Base-by-base conservation (phyloP, 352 stramenopile species). In the Globisporangium lucens region DNA sequence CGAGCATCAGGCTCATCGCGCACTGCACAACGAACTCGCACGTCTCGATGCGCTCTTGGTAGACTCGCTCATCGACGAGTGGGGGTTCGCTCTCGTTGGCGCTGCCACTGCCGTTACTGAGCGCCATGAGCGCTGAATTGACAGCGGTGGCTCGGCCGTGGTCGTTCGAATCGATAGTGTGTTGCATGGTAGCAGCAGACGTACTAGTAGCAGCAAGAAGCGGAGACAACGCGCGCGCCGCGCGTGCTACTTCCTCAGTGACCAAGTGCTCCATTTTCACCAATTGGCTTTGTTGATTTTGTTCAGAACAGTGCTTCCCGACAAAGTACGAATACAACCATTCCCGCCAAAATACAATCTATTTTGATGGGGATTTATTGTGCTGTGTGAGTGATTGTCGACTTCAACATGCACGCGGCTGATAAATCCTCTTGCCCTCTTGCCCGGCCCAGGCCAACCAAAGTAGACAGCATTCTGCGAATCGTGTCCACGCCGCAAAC, bases 1-100 rank as follows among this genome's bases (percentile, higher is more conserved):
- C 61, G 41, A 71, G 61, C 22, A 71, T 30, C 60, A 71, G 33
- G 33, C 52, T 67, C 38, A 55, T 46, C 8, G 66, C 60, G 27
- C 60, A 53, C 43, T 67, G 59, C 29, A 57, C 61, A 5, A 57
- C 41, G 33, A 71, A 71, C 33, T 27, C 47, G 52, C 60, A 67
- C 35, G 38, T 56, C 7, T 67, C 53, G 41, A 67, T 38, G 46
- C 60, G 52, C 27, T 61, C 52, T 36, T 22, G 59, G 24, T 56
- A 55, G n/a, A 30, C 55, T 17, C 30, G 53, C 8, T 63, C 56
- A 13, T 61, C 56, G 0, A 49, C 56, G n/a, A 30, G 30, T 29
- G 33, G 43, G 5, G 43, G 9, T 51, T 51, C 49, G 49, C 49
- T 29, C n/a, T 17, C 17, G 10, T 22, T 46, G 56, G 20, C 30